Conservation (phyloP, 495 filamentous ascomycete genomes). For the Penicillium soppii region DNA sequence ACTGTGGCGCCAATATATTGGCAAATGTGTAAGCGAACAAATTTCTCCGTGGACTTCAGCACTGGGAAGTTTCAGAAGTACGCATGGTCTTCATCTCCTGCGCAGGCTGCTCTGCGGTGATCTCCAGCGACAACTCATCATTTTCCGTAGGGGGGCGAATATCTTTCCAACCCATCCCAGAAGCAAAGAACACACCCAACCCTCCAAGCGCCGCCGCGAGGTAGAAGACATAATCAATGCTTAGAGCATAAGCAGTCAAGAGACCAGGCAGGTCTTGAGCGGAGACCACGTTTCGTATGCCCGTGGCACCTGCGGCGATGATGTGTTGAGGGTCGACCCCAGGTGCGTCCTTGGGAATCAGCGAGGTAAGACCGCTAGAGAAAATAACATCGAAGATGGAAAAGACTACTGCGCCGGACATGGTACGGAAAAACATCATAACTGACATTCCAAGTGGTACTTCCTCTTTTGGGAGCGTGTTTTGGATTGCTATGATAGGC, state of each 20-base stretch:
- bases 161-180: no score
- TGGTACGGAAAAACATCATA: slow-evolving; percentile 49
- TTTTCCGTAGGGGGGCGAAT: no score
- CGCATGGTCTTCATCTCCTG: no score
- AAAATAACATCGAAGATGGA: slow-evolving; percentile 49
- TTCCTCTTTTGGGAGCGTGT: slow-evolving; percentile 40
- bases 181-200: no score
- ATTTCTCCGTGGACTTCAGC: no score
- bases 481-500: slow-evolving; percentile 55
- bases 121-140: no score
- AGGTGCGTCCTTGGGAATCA: slow-evolving; percentile 36
- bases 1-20: no score
- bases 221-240: slow-evolving; percentile 40
- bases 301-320: slow-evolving; percentile 42
- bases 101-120: no score
- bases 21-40: no score
- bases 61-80: no score
- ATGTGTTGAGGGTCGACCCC: slow-evolving; percentile 31
- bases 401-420: slow-evolving; percentile 50
- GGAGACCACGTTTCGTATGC: slow-evolving; percentile 34
- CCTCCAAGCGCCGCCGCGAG: slow-evolving; percentile 32
- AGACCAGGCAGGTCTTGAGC: slow-evolving; percentile 28
- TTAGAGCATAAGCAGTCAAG: slow-evolving; percentile 42
- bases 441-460: slow-evolving; percentile 50
- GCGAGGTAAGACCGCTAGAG: slow-evolving; percentile 38